Percentiles rank a stretch among this genome's conserved stretches.
phyloP scores from a whole-genome alignment of 208 protist genomes.

The Trypanosoma mega region DNA sequence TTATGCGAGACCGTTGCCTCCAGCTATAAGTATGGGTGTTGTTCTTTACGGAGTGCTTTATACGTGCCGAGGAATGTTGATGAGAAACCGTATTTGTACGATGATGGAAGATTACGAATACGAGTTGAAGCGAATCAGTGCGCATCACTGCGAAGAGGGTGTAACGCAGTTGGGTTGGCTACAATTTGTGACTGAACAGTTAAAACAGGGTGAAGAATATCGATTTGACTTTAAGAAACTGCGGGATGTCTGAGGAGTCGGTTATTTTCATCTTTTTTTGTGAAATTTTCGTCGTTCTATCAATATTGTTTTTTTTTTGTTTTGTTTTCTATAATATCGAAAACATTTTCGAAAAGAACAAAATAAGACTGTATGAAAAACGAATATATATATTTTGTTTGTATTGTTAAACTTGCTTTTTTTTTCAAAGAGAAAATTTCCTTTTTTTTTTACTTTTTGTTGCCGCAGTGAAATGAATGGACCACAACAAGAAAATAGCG shows the following conservation, averaged over 20 bases:
- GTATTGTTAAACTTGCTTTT: constrained; percentile 14
- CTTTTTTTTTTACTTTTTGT: background rate
- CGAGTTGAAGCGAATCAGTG: constrained; percentile 88
- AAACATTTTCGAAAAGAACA: too few species aligned
- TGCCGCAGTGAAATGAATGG: constrained; percentile 33
- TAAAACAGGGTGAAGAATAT: constrained; percentile 76
- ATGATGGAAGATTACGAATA: constrained; percentile 93
- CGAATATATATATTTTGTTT: constrained; percentile 1
- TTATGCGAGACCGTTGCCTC: constrained; percentile 78
- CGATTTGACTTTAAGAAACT: constrained; percentile 89
- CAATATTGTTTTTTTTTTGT: constrained; percentile 1
- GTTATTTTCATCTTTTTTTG: constrained; percentile 1
- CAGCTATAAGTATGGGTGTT: constrained; percentile 85
- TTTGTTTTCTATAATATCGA: constrained; percentile 12
- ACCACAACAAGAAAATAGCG: constrained; percentile 41
- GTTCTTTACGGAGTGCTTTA: constrained; percentile 82
- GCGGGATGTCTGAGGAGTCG: constrained; percentile 27
- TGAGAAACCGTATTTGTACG: constrained; percentile 82
- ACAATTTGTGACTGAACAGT: constrained; percentile 84
- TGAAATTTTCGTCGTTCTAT: background rate
- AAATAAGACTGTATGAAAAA: too few species aligned
- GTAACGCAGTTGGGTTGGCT: constrained; percentile 87
- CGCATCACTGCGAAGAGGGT: constrained; percentile 85
- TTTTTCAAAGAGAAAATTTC: constrained; percentile 23
- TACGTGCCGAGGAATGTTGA: constrained; percentile 86